Evolutionary conservation across 331 rosid genomes (phyloP).

Genomic region (Erythrophleum ivorense): DNA sequence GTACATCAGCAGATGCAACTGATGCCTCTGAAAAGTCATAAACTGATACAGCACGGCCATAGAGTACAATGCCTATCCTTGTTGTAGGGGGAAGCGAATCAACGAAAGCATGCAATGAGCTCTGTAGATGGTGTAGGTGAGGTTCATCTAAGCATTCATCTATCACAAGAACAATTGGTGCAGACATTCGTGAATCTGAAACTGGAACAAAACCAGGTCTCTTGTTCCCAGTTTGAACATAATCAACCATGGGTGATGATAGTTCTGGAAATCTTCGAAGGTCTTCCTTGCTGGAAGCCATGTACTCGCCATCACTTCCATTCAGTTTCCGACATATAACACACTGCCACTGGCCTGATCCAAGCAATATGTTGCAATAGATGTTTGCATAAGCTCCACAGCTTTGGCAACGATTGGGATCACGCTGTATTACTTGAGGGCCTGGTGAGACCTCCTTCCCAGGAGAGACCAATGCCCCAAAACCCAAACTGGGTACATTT

Average conservation of each 20-base stretch:
- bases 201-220: slow-evolving; percentile 98
- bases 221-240: slow-evolving; percentile 84
- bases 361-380: slow-evolving; percentile 80
- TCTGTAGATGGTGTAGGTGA: slow-evolving; percentile 85
- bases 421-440: slow-evolving; percentile 86
- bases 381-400: slow-evolving; percentile 95
- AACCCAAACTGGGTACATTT: slow-evolving; percentile 94
- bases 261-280: slow-evolving; percentile 82
- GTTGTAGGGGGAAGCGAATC: slow-evolving; percentile 91
- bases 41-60: slow-evolving; percentile 90
- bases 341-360: slow-evolving; percentile 99
- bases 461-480: slow-evolving; percentile 94
- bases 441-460: slow-evolving; percentile 84
- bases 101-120: slow-evolving; percentile 95
- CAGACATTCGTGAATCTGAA: slow-evolving; percentile 91
- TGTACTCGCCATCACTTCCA: slow-evolving; percentile 87
- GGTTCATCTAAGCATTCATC: slow-evolving; percentile 96
- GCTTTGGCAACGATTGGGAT: slow-evolving; percentile 91
- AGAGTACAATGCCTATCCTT: slow-evolving; percentile 83
- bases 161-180: slow-evolving; percentile 88
- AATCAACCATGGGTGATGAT: slow-evolving; percentile 86
- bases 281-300: slow-evolving; percentile 75
- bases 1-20: slow-evolving; percentile 96
- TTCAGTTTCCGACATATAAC: slow-evolving; percentile 85
- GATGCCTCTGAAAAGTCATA: slow-evolving; percentile 90